phyloP scores from a whole-genome alignment of 441 rosid genomes.

The Adansonia grandidieri region DNA sequence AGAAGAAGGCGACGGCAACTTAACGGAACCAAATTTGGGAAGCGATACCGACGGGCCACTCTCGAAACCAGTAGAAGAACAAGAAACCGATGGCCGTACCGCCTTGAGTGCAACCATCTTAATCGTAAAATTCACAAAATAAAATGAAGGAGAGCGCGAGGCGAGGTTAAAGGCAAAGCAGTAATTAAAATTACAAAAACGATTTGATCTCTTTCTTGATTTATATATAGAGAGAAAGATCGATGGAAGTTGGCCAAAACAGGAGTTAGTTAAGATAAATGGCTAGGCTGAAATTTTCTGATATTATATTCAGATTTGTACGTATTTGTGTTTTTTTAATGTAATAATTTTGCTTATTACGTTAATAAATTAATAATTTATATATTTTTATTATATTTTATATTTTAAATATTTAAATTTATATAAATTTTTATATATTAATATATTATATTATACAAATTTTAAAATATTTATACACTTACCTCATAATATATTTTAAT shows the following conservation, averaged over 20 bases:
- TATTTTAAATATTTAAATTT: no score
- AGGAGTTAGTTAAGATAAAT: no score
- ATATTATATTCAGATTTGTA: no score
- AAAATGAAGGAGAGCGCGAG: neutral
- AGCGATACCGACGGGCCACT: conserved; percentile 17
- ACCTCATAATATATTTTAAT: no score
- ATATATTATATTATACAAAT: no score
- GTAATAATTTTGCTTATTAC: no score
- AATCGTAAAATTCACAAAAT: neutral
- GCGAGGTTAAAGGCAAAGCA: conserved; percentile 6
- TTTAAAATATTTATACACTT: no score
- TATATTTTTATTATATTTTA: no score
- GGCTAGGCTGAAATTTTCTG: no score
- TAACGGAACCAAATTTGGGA: conserved; percentile 31
- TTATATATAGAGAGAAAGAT: neutral
- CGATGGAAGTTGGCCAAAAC: neutral
- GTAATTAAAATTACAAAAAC: neutral
- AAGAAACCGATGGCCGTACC: conserved; percentile 26
- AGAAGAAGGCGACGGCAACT: conserved; percentile 11
- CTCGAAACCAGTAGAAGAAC: conserved; percentile 17
- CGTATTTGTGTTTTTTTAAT: no score
- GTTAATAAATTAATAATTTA: no score
- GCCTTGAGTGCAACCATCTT: conserved; percentile 34
- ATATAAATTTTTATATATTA: no score
- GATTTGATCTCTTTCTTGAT: neutral